Percentiles rank a stretch among this genome's conserved stretches.
Conservation (phyloP, 768 basidiomycete species). For the Pleurotus citrinopileatus region DNA sequence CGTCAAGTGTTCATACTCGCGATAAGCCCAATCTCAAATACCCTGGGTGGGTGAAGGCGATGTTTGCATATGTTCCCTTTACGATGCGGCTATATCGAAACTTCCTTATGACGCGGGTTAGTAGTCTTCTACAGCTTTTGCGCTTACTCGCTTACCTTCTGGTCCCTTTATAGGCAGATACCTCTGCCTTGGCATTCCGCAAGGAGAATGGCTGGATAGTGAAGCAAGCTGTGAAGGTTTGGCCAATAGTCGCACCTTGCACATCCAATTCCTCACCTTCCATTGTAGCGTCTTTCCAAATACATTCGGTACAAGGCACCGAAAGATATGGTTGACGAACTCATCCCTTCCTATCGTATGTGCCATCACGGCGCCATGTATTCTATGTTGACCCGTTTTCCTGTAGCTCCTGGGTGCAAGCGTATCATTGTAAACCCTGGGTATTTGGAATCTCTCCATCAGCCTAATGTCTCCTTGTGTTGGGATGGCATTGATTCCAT, state of each 20-base stretch:
- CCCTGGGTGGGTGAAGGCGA: slow-evolving; percentile 44
- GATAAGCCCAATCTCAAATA: too few relatives aligned
- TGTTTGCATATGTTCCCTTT: slow-evolving; percentile 52
- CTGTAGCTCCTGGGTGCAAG: slow-evolving; percentile 57
- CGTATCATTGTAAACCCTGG: slow-evolving; percentile 60
- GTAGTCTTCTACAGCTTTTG: neutral
- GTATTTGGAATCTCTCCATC: slow-evolving; percentile 50
- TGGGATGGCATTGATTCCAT: slow-evolving; percentile 49
- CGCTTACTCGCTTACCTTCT: neutral
- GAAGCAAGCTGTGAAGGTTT: slow-evolving; percentile 30
- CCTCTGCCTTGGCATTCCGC: slow-evolving; percentile 34
- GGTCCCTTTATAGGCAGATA: slow-evolving; percentile 30
- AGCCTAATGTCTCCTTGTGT: slow-evolving; percentile 48
- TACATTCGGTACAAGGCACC: slow-evolving; percentile 52
- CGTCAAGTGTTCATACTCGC: neutral
- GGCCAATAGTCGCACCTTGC: neutral
- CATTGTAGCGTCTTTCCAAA: slow-evolving; percentile 32
- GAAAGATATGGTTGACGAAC: slow-evolving; percentile 38
- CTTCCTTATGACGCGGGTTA: slow-evolving; percentile 39
- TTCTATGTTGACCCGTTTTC: slow-evolving; percentile 4
- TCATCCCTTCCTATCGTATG: slow-evolving; percentile 55
- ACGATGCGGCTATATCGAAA: slow-evolving; percentile 46
- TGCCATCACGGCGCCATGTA: slow-evolving; percentile 1
- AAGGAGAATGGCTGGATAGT: slow-evolving; percentile 34
- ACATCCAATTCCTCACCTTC: slow-evolving; percentile 1